phyloP scores from a whole-genome alignment of 441 rosid genomes.

The Pelargonium australe region DNA sequence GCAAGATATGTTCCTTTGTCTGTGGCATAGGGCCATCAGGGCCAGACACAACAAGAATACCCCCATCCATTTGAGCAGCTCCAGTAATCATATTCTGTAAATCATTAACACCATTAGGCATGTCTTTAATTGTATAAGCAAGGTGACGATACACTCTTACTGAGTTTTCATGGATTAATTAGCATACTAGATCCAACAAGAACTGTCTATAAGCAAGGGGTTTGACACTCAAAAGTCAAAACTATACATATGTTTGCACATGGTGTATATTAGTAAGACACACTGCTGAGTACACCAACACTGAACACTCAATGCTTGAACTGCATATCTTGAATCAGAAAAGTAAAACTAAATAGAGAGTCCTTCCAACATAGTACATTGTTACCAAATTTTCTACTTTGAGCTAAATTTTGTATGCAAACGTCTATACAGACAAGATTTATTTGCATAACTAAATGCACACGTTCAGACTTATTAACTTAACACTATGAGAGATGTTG shows the following conservation, averaged over 20 bases:
- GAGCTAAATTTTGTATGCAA: too few species aligned
- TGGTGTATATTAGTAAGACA: not conserved
- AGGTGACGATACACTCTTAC: too few species aligned
- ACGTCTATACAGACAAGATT: not conserved
- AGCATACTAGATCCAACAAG: not conserved
- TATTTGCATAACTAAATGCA: not conserved
- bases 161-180: not conserved
- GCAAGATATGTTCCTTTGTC: constrained; percentile 69
- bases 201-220: not conserved
- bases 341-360: not conserved
- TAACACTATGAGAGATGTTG: not conserved
- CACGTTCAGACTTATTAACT: not conserved
- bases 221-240: not conserved
- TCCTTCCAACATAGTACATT: too few species aligned
- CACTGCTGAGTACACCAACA: not conserved
- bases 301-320: not conserved
- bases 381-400: too few species aligned
- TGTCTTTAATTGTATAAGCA: not conserved
- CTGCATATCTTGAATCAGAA: not conserved
- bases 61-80: constrained; percentile 99
- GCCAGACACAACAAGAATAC: constrained; percentile 93
- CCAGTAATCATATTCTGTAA: constrained; percentile 97
- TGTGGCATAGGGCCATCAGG: constrained; percentile 99
- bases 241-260: not conserved
- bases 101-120: constrained; percentile 18